Evolutionary conservation across 345 rosid genomes (phyloP).

Genomic region (Linum usitatissimum): DNA sequence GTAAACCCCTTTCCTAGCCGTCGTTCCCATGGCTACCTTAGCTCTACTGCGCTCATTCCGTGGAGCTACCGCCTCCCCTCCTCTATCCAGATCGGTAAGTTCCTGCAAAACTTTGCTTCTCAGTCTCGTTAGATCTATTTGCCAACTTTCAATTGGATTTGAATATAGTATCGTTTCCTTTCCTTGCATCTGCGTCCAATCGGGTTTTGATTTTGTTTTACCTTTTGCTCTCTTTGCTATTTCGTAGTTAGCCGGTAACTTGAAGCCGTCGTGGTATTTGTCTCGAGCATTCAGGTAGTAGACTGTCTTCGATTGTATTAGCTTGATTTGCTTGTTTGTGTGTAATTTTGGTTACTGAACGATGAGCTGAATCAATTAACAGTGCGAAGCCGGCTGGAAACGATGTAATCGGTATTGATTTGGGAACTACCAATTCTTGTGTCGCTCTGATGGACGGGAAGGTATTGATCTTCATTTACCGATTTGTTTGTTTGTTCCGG

Average conservation of each 20-base stretch:
- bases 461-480: constrained; percentile 2
- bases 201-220: neutral
- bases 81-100: constrained; percentile 1
- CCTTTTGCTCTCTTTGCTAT: neutral
- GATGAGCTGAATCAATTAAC: neutral
- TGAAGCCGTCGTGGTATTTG: neutral
- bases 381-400: constrained; percentile 18
- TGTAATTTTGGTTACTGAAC: neutral
- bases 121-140: neutral
- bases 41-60: constrained; percentile 7
- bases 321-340: neutral
- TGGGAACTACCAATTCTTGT: constrained; percentile 24
- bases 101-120: neutral
- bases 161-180: neutral
- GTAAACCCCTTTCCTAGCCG: neutral
- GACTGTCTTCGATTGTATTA: neutral
- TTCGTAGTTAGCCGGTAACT: neutral
- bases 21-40: constrained; percentile 3
- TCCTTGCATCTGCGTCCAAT: neutral
- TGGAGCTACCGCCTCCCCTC: neutral
- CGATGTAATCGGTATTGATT: constrained; percentile 20
- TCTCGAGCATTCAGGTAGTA: neutral
- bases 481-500: neutral
- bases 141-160: neutral
- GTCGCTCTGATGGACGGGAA: constrained; percentile 22